Base-by-base conservation (phyloP, 2,329 filamentous ascomycete species). In the Raffaelea arxii region DNA sequence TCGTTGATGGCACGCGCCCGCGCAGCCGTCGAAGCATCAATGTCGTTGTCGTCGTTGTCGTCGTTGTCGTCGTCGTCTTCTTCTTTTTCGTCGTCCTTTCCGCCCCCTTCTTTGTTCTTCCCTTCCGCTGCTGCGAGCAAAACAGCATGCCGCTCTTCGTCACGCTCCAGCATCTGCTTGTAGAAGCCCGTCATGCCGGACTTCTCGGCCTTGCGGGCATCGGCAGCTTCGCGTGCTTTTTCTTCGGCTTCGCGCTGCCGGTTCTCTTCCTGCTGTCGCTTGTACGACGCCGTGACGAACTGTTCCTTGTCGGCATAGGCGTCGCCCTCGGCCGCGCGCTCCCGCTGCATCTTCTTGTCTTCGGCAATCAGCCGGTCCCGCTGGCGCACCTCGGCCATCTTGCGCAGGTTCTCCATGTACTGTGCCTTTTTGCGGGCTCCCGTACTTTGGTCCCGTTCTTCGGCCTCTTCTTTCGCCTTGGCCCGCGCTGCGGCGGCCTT, bases 261-360 rank as follows among this genome's bases (percentile, higher is more conserved):
- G 53, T 86, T 81, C 62, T 90, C 86, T 59, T 84, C 84, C 58
- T 90, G 85, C 59, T 91, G 86, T 58, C 75, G 74, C 67, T 85
- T 87, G 62, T 92, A 94, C 30, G 86, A 86, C 48, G 80, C 82
- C 0, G 86, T 92, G 27, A 92, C 87, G 55, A 92, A 92, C 63
- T 83, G 86, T 60, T 92, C 87, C 66, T 90, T 92, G 56, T 83
- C 86, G 0, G 76, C 83, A 56, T 80, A 92, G 58, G 84, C 83
- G 27, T 91, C 86, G 18, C 86, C 86, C 60, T 92, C 87, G 1
- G 78, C 82, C 56, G 86, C 86, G 40, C 86, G 75, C 60, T 92
- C 86, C 22, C 81, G 75, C 55, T 85, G 81, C 55, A 92, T 72
- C 62, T 85, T 78, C 65, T 88, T 88, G 65, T 92, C 86, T 58